Base-by-base conservation (phyloP, 441 rosid genomes). In the Hura crepitans region DNA sequence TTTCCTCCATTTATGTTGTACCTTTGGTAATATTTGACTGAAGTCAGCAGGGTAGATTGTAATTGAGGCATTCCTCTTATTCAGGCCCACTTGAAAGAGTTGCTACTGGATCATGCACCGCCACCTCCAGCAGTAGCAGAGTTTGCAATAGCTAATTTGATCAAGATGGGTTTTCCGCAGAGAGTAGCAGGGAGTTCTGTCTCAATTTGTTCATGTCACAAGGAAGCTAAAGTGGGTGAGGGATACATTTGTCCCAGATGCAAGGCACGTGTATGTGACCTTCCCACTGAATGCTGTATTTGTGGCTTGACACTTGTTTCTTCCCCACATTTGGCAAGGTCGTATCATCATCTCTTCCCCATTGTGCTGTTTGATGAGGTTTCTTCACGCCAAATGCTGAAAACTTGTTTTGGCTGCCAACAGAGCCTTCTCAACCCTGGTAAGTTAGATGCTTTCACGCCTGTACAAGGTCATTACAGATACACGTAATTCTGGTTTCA, bases 41-140 rank as follows among this genome's bases (percentile, higher is more conserved):
- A 37, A 53, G 8, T 27, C n/a, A 1, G 5, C 18, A 49, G 30
- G 1, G 45, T 3, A 18, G 9, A 20, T 0, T 22, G 5, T 28
- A 25, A 4, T 61, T 70, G 27, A 35, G 73, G 33, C n/a, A n/a
- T n/a, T 65, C 50, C n/a, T 75, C 50, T 64, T 20, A 3, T 70
- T 71, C 82, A 94, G 98, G 81, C 79, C 47, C 98, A 94, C 73
- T 71, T 94, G 23, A 94, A 92, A 80, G 98, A 87, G 81, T 72
- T 89, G 66, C 73, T 90, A 20, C 55, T 94, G 45, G 97, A 94
- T 82, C 98, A 94, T 80, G 98, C 98, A 18, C 94, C 96, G 18
- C 97, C 98, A 57, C 96, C 98, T 76, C 97, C 98, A 1, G 97
- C 96, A 45, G 87, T 94, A 78, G 98, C 96, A 63, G 98, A 94